A percentile compares a stretch with the other conserved stretches of the same genome.
Conservation (phyloP, 345 rosid species). For the Moringa oleifera region DNA sequence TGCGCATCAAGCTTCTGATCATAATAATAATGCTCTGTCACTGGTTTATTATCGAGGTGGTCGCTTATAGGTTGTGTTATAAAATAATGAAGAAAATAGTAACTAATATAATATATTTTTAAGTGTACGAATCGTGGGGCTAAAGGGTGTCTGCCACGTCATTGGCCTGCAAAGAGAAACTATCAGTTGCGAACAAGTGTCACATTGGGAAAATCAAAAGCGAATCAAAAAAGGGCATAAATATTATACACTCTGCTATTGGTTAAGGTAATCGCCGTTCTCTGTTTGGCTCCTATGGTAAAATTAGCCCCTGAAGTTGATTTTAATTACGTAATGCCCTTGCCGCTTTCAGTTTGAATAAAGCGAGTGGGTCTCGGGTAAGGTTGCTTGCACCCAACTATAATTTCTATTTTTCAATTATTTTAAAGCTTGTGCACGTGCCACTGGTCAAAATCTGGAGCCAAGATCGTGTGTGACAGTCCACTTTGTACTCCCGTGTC, state of each 20-base stretch:
- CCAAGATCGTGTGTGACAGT: constrained; percentile 1
- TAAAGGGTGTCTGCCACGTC: constrained; percentile 24
- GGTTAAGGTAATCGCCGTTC: background rate
- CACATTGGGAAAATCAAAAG: constrained; percentile 5
- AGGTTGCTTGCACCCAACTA: constrained; percentile 29
- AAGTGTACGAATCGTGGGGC: constrained; percentile 3
- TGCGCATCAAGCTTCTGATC: constrained; percentile 8
- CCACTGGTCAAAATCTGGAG: background rate
- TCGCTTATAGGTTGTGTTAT: background rate
- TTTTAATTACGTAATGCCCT: constrained; percentile 12
- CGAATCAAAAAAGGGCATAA: background rate
- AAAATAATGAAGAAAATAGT: background rate
- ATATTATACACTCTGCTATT: constrained; percentile 8
- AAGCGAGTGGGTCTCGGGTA: constrained; percentile 1
- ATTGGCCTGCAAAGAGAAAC: constrained; percentile 1
- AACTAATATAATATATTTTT: background rate
- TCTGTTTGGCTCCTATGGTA: background rate
- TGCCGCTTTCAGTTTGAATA: constrained; percentile 13
- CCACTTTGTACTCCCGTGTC: too few relatives aligned
- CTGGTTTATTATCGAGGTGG: constrained; percentile 17
- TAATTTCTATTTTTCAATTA: constrained; percentile 5
- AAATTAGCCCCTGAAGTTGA: background rate
- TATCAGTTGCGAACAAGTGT: constrained; percentile 30
- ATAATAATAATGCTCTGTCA: background rate
- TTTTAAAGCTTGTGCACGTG: constrained; percentile 14